Base-by-base conservation (phyloP, 176 grass and related monocot species). In the Eleusine indica region DNA sequence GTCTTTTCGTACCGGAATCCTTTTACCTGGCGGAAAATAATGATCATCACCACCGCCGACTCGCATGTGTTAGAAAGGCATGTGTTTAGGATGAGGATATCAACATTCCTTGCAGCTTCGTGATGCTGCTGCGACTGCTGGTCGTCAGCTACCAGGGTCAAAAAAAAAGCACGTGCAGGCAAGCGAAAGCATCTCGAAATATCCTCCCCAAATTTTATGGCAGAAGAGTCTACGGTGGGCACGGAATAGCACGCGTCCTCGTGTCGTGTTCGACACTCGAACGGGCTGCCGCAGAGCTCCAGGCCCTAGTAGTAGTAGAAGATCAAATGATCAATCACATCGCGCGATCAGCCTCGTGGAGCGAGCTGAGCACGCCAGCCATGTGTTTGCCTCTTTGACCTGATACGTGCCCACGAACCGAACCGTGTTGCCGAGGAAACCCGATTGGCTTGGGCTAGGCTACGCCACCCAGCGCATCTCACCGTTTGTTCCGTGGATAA, bases 321-420 rank as follows among this genome's bases (percentile, higher is more conserved):
- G 32, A 35, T 35, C 22, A 80, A 47, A 68, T 47, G 61, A 75
- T 80, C 76, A 30, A 1, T 61, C 58, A 8, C 58, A 3, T 61
- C 42, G 11, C n/a, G 35, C 32, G 16, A 39, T 40, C 71, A 22
- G 18, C 16, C 66, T 17, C 65, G 14, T 29, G 7, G 1, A 10
- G n/a, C 37, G 38, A 58, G 62, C 71, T 35, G 6, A 21, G 58
- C 8, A 25, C 9, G 21, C n/a, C 4, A 56, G 32, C 54, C 53
- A 62, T n/a, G 67, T 29, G 32, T 85, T 71, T 71, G 13, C 67
- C 78, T 78, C 73, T 38, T 38, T 9, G 12, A 5, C 10, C 18
- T 11, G 75, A 1, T n/a, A 61, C 48, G 75, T 56, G 53, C 0
- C 32, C 32, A 0, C 32, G 32, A 35, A 35, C 32, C 32, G 32